Base-by-base conservation (phyloP, 768 basidiomycete genomes). In the Naganishia vishniacii region DNA sequence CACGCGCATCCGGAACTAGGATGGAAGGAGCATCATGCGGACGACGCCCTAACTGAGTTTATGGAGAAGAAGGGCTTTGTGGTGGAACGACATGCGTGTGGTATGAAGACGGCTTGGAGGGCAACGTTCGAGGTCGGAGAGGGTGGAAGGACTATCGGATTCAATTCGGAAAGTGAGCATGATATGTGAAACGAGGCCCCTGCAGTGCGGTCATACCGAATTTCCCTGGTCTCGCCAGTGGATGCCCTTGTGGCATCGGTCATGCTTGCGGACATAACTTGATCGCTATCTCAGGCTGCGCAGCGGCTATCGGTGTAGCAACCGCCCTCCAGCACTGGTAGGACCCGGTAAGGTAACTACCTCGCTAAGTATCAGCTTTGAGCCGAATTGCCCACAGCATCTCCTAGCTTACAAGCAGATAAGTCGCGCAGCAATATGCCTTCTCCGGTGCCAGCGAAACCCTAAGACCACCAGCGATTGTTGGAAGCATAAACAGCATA, bases 171-270 rank as follows among this genome's bases (percentile, higher is more conserved):
- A 41, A 62, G 61, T 62, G 20, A 62, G 61, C 34, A 37, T 7
- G 34, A 7, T 37, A 37, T 37, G 34, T 15, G 34, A 37, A 37
- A 7, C 34, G 34, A 37, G 8, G 15, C 15, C 7, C 34, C 34
- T 47, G 18, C 9, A 4, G 9, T n/a, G n/a, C n/a, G n/a, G n/a
- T n/a, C 32, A 8, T 25, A 6, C 13, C 28, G n/a, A n/a, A 31
- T 18, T 23, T 25, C 16, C 15, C 20, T 32, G 23, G 11, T 40
- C 34, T 8, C 13, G 29, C 13, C 23, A 66, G 75, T 76, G 72
- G 82, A 66, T 40, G 65, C 83, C 5, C 76, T 84, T 23, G 82
- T n/a, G 74, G 79, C 40, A 80, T 84, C 58, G 83, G 83, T 3
- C 83, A 84, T 73, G 67, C 68, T 13, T 69, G 68, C 37, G 68